Base-by-base conservation (phyloP, 495 filamentous ascomycete species). In the Daldinia bambusicola region DNA sequence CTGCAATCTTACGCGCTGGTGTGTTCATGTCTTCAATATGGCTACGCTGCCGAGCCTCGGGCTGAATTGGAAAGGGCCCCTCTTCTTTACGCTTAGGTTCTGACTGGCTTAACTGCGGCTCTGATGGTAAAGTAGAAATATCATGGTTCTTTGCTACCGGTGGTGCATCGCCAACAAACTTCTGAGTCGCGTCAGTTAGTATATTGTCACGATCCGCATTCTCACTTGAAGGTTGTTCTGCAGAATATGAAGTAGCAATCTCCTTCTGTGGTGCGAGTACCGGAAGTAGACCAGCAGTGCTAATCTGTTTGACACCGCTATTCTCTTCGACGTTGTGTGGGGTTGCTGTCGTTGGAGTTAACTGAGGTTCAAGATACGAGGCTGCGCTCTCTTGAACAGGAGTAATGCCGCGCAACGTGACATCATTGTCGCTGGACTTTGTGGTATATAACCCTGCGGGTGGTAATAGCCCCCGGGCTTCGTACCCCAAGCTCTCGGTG, bases 211-310 rank as follows among this genome's bases (percentile, higher is more conserved):
- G 52, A 13, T 26, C 37, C 40, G 43, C 32, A n/a, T 36, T 38
- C 9, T n/a, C 38, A 32, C 8, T 50, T 40, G 43, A 10, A 43
- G 58, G 16, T 6, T 53, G 48, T 13, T 30, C 53, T 41, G 73
- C 74, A 40, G 74, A 64, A 43, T 76, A 77, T 3, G 74, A 70
- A 37, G 66, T 61, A 13, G 74, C 63, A 48, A 72, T 63, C 32
- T 77, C 74, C 51, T 57, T 52, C 34, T 51, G 70, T 10, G 74
- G 68, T 9, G 71, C 67, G 37, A 69, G 34, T 3, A n/a, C 48
- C 4, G 67, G 64, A 12, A 66, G 66, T 18, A 69, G 40, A 48
- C 58, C 71, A 37, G 61, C 22, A 50, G 57, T 58, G 34, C 40
- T 40, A 13, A 51, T 40, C 14, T 56, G 18, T 12, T 55, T 41